Conservation (phyloP, 169 alveolate species). For the Cytauxzoon felis region DNA sequence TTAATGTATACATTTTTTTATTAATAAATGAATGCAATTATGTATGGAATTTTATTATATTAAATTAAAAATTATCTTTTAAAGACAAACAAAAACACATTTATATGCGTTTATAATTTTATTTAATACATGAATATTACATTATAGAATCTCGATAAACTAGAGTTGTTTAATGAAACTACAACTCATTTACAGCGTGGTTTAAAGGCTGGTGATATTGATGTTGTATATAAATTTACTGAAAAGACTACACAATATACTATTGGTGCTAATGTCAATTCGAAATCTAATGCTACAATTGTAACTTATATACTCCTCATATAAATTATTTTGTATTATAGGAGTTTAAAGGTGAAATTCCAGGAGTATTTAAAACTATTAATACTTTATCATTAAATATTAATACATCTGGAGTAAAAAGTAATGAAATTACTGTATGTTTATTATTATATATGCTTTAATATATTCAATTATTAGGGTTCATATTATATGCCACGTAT, state of each 20-base stretch:
- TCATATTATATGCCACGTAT: constrained; percentile 42
- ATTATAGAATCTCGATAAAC: constrained; percentile 23
- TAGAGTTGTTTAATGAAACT: constrained; percentile 36
- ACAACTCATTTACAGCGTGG: constrained; percentile 47
- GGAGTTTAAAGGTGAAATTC: constrained; percentile 56
- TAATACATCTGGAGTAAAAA: constrained; percentile 45
- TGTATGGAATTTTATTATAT: too few relatives aligned
- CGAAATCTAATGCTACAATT: constrained; percentile 52
- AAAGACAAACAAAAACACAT: too few relatives aligned
- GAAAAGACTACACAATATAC: constrained; percentile 48
- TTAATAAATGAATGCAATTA: too few relatives aligned
- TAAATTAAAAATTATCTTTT: too few relatives aligned
- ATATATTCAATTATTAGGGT: constrained; percentile 8
- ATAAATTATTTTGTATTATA: not conserved
- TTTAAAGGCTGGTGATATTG: constrained; percentile 50
- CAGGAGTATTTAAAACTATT: constrained; percentile 53
- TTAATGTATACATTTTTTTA: too few relatives aligned
- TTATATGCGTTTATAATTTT: too few relatives aligned
- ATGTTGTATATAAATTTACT: constrained; percentile 46
- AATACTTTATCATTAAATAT: constrained; percentile 38
- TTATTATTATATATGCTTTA: not conserved
- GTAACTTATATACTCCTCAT: not conserved
- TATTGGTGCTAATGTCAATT: constrained; percentile 51
- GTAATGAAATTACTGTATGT: constrained; percentile 35
- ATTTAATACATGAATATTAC: not conserved